Percentiles rank a stretch among this genome's conserved stretches.
Conservation (phyloP, 2,329 filamentous ascomycete genomes). For the Aureobasidium lini region DNA sequence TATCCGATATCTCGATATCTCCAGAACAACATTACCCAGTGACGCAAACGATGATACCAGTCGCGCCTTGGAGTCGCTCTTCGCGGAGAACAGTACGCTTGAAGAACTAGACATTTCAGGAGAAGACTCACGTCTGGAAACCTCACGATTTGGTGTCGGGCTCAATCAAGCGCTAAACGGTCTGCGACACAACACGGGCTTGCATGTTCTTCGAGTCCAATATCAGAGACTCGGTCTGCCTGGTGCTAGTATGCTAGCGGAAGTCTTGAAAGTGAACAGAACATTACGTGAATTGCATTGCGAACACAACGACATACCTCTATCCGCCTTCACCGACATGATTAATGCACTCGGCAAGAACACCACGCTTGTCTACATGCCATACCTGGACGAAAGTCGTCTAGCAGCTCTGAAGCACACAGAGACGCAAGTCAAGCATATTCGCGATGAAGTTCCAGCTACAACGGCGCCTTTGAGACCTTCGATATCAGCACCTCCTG, state of each 20-base stretch:
- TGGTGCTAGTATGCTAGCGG: conserved; percentile 61
- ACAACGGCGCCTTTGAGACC: conserved; percentile 15
- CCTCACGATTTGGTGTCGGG: conserved; percentile 60
- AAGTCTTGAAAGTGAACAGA: conserved; percentile 58
- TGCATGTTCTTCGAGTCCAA: conserved; percentile 58
- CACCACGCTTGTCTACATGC: conserved; percentile 53
- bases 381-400: conserved; percentile 56
- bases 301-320: conserved; percentile 63
- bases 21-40: conserved; percentile 60
- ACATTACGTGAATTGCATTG: conserved; percentile 60
- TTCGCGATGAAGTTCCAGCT: conserved; percentile 34
- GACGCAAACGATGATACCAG: conserved; percentile 63
- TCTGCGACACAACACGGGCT: conserved; percentile 54
- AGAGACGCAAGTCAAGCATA: conserved; percentile 47
- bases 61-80: conserved; percentile 54
- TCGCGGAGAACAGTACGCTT: conserved; percentile 59
- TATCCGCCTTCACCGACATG: conserved; percentile 62
- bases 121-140: conserved; percentile 64
- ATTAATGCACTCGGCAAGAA: conserved; percentile 63
- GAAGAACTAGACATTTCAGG: conserved; percentile 63
- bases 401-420: conserved; percentile 53
- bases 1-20: conserved; percentile 59
- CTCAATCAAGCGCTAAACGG: conserved; percentile 59
- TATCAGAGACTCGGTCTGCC: conserved; percentile 62
- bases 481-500: conserved; percentile 15